These are phyloP conservation scores for Astragalus glycyphyllos DNA, from an alignment of 306 rosid species.

Conservation along the genomic window DNA sequence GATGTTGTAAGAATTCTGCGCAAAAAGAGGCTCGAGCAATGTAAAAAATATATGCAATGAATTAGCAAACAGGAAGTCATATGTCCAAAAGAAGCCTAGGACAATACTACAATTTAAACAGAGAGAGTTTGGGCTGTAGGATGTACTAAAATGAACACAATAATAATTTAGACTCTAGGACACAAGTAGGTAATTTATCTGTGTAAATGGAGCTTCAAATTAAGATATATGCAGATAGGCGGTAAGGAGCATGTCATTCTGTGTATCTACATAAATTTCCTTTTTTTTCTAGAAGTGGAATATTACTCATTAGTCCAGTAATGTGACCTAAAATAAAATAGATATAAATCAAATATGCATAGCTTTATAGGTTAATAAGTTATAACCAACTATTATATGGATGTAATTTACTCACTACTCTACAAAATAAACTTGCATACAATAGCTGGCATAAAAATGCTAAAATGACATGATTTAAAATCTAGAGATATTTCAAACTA, in stretches of 20 bases:
- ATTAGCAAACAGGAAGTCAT: not conserved
- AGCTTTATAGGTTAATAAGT: too few species aligned
- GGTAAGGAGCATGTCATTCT: too few species aligned
- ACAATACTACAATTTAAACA: not conserved
- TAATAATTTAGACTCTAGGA: not conserved
- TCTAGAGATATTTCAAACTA: constrained; percentile 6
- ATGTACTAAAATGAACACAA: not conserved
- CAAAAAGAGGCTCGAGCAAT: not conserved
- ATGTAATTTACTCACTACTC: not conserved
- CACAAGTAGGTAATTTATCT: not conserved
- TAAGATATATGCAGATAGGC: too few species aligned
- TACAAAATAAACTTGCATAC: constrained; percentile 1
- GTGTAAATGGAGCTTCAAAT: too few species aligned
- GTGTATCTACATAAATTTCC: too few species aligned
- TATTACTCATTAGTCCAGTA: too few species aligned
- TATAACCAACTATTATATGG: not conserved
- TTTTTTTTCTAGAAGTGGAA: too few species aligned
- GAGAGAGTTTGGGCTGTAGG: not conserved
- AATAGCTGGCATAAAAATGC: not conserved
- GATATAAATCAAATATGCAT: too few species aligned
- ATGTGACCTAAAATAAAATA: too few species aligned
- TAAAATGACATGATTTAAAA: not conserved
- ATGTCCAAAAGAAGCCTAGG: not conserved
- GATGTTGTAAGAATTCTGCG: constrained; percentile 3
- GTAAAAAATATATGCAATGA: not conserved